Conservation (phyloP, 257 asterid species). For the Phtheirospermum japonicum region DNA sequence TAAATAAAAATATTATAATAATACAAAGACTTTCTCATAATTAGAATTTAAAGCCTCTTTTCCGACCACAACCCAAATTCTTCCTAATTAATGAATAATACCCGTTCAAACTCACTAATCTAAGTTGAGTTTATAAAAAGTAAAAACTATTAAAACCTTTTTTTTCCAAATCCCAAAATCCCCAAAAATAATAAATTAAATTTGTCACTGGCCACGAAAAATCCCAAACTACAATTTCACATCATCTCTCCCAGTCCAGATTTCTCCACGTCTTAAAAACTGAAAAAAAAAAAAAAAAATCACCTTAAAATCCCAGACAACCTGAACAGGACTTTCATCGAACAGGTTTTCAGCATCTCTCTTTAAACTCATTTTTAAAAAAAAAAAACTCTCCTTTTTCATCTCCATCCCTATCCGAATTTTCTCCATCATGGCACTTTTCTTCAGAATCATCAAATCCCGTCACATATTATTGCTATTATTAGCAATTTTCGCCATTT, state of each 20-base stretch:
- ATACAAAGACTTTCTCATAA: too few species aligned
- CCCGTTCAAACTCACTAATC: not conserved
- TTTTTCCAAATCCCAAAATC: too few species aligned
- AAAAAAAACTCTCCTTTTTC: not conserved
- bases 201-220: not conserved
- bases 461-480: conserved; percentile 26
- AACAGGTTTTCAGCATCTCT: too few species aligned
- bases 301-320: too few species aligned
- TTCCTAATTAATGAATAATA: too few species aligned
- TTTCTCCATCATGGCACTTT: conserved; percentile 30
- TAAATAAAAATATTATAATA: too few species aligned
- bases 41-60: too few species aligned
- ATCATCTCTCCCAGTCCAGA: too few species aligned
- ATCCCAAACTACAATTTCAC: not conserved
- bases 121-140: too few species aligned
- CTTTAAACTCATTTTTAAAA: not conserved
- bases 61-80: too few species aligned
- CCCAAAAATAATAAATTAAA: too few species aligned
- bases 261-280: not conserved
- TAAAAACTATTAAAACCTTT: too few species aligned
- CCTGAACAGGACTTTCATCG: not conserved
- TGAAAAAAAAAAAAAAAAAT: not conserved
- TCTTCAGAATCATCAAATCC: conserved; percentile 27
- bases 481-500: conserved; percentile 29
- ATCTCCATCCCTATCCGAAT: not conserved